These are phyloP conservation scores for Peronospora destructor DNA, from an alignment of 352 stramenopile species.

Conservation along the genomic window DNA sequence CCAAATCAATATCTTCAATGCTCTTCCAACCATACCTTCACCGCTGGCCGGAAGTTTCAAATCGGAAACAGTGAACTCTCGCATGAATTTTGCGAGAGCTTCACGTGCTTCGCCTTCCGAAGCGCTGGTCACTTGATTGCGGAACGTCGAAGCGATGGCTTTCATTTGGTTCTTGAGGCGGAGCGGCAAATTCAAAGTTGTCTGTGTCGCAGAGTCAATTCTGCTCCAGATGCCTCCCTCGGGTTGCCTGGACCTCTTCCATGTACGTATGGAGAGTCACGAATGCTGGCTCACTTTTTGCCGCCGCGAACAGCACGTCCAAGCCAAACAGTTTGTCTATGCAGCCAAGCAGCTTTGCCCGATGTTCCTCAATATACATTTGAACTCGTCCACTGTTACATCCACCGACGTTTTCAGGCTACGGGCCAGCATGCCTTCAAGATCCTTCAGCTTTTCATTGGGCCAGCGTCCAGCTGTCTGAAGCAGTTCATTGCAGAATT, in stretches of 20 bases:
- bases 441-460: constrained; percentile 13
- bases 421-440: constrained; percentile 20
- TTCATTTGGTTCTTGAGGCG: constrained; percentile 32
- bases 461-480: constrained; percentile 20
- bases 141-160: constrained; percentile 15
- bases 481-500: constrained; percentile 12
- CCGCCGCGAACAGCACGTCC: constrained; percentile 20
- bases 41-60: background rate
- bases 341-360: constrained; percentile 9
- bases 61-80: constrained; percentile 19
- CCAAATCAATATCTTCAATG: constrained; percentile 6
- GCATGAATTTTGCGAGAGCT: constrained; percentile 11
- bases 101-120: background rate
- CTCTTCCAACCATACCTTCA: constrained; percentile 3
- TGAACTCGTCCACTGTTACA: constrained; percentile 20
- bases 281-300: constrained; percentile 12
- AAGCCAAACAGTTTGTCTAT: constrained; percentile 30
- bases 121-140: background rate
- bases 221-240: constrained; percentile 12
- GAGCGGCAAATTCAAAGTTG: constrained; percentile 15
- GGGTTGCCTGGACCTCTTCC: constrained; percentile 11
- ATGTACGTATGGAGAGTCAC: constrained; percentile 8
- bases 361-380: constrained; percentile 20
- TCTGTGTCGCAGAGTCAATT: constrained; percentile 10
- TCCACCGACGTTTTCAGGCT: constrained; percentile 17